Conservation (phyloP, 2,329 filamentous ascomycete species). For the Phoma sp. region DNA sequence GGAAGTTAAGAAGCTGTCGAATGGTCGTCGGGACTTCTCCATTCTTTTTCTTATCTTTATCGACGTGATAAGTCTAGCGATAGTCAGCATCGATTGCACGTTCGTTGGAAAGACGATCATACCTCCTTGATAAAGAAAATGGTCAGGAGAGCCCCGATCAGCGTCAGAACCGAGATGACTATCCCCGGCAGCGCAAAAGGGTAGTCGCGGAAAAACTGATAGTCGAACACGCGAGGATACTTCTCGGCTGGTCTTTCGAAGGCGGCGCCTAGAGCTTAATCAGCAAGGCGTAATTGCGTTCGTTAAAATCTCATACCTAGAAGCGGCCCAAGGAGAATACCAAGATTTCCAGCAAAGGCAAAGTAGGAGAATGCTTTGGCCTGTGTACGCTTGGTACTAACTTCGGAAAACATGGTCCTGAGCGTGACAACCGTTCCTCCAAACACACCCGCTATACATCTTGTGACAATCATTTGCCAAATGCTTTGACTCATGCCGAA, state of each 20-base stretch:
- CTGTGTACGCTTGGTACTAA: slow-evolving; percentile 72
- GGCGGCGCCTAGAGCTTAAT: slow-evolving; percentile 61
- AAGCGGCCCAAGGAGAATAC: slow-evolving; percentile 74
- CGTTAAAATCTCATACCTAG: slow-evolving; percentile 48
- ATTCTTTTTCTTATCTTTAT: slow-evolving; percentile 25
- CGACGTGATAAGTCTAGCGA: slow-evolving; percentile 41
- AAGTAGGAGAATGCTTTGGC: slow-evolving; percentile 78
- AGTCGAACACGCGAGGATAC: slow-evolving; percentile 65
- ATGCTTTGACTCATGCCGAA: slow-evolving; percentile 72
- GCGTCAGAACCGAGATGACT: slow-evolving; percentile 61
- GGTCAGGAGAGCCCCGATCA: slow-evolving; percentile 59
- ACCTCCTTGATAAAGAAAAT: slow-evolving; percentile 67
- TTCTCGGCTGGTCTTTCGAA: slow-evolving; percentile 71
- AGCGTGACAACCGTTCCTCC: slow-evolving; percentile 76
- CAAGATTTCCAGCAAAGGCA: slow-evolving; percentile 75
- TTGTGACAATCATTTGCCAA: slow-evolving; percentile 76
- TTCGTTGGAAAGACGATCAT: neutral
- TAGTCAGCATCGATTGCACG: neutral
- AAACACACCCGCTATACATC: slow-evolving; percentile 75
- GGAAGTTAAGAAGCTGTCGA: slow-evolving; percentile 63
- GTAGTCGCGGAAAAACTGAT: slow-evolving; percentile 65
- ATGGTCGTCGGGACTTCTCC: slow-evolving; percentile 52
- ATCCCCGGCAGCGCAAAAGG: slow-evolving; percentile 71
- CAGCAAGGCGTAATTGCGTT: neutral
- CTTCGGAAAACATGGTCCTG: slow-evolving; percentile 77